Conservation (phyloP, 441 rosid species). For the Brassica hybrid region DNA sequence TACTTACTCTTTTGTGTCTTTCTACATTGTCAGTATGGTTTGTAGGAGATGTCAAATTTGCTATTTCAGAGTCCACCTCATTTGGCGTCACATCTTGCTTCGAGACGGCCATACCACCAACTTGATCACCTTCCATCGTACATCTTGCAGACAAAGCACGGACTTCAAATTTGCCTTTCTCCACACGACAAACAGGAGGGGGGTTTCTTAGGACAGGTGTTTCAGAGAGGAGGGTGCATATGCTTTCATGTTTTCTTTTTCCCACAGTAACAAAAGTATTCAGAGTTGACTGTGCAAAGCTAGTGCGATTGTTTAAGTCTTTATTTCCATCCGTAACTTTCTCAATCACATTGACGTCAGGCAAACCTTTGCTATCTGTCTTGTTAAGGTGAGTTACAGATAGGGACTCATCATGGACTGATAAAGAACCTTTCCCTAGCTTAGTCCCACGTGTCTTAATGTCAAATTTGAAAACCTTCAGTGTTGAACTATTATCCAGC, state of each 20-base stretch:
- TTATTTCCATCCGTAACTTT: constrained; percentile 44
- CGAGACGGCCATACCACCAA: constrained; percentile 46
- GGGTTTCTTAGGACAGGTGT: constrained; percentile 80
- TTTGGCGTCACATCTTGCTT: constrained; percentile 49
- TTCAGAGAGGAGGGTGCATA: constrained; percentile 63
- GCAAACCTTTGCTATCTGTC: constrained; percentile 44
- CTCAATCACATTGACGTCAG: constrained; percentile 43
- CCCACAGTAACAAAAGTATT: constrained; percentile 65
- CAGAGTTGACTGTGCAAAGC: constrained; percentile 69
- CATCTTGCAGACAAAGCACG: constrained; percentile 42
- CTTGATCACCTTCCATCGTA: constrained; percentile 39
- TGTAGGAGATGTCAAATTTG: constrained; percentile 41
- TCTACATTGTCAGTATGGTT: constrained; percentile 43
- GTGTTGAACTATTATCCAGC: constrained; percentile 46
- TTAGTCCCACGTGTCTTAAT: constrained; percentile 48
- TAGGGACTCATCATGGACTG: constrained; percentile 42
- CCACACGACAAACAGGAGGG: constrained; percentile 37
- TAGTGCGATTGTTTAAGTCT: constrained; percentile 42
- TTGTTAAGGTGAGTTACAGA: constrained; percentile 36
- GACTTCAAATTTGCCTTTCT: constrained; percentile 47
- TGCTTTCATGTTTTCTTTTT: constrained; percentile 82
- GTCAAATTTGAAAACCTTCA: constrained; percentile 44
- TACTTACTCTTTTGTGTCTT: constrained; percentile 57
- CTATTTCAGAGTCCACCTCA: constrained; percentile 43
- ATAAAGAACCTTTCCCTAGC: constrained; percentile 43